Conservation (phyloP, 225 moss, liverwort and hornwort species). For the Pleurozium schreberi region DNA sequence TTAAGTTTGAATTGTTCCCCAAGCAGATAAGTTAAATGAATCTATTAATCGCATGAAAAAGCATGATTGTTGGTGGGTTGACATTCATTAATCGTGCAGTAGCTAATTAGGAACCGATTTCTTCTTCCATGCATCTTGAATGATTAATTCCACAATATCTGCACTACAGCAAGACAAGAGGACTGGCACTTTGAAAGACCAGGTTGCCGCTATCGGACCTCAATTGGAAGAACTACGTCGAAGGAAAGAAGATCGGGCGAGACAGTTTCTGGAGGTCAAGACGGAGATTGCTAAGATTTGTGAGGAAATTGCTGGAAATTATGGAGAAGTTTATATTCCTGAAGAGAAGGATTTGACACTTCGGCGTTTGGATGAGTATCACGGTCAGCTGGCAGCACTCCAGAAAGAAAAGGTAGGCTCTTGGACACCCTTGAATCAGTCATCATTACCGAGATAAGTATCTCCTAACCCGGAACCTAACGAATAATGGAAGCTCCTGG, state of each 20-base stretch:
- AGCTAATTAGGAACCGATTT: neutral
- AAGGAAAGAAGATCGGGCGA: conserved; percentile 32
- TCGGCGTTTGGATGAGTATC: conserved; percentile 78
- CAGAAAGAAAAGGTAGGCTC: conserved; percentile 78
- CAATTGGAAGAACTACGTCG: conserved; percentile 39
- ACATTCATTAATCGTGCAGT: neutral
- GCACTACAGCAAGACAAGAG: conserved; percentile 44
- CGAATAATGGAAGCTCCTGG: neutral
- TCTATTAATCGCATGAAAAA: neutral
- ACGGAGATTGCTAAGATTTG: conserved; percentile 31
- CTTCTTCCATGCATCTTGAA: neutral
- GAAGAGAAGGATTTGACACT: conserved; percentile 65
- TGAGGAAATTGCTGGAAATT: conserved; percentile 33
- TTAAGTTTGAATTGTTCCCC: neutral
- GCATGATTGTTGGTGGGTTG: neutral
- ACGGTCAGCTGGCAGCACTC: conserved; percentile 73
- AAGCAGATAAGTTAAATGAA: neutral
- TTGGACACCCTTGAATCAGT: neutral
- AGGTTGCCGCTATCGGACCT: conserved; percentile 62
- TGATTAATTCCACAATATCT: neutral
- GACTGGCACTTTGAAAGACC: conserved; percentile 69
- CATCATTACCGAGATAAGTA: neutral
- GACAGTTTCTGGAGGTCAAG: conserved; percentile 41
- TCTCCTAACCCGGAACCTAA: neutral
- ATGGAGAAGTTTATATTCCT: conserved; percentile 18